These are phyloP conservation scores for Plantago ovata DNA, from an alignment of 257 asterid genomes.

Conservation along the genomic window DNA sequence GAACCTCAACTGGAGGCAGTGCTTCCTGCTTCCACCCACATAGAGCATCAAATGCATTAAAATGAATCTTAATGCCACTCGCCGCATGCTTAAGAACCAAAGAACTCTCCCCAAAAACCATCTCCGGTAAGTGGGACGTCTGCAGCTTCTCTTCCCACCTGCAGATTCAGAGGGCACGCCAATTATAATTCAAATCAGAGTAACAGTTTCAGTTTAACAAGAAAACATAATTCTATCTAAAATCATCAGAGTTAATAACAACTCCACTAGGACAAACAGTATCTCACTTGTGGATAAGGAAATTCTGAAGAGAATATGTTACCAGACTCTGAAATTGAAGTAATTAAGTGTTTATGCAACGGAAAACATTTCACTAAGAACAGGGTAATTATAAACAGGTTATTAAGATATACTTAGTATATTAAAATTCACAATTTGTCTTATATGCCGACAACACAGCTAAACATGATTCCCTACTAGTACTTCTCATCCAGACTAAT, in stretches of 20 bases:
- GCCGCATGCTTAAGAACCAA: slow-evolving; percentile 65
- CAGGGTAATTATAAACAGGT: not conserved
- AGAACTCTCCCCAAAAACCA: slow-evolving; percentile 91
- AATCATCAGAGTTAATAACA: slow-evolving; percentile 6
- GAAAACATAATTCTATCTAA: slow-evolving; percentile 3
- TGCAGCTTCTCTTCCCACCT: slow-evolving; percentile 96
- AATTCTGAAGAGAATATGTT: not conserved
- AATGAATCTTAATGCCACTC: slow-evolving; percentile 63
- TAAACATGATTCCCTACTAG: no score
- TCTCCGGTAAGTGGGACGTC: slow-evolving; percentile 90
- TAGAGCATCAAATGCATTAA: slow-evolving; percentile 89
- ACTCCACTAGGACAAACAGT: not conserved
- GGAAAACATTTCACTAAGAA: slow-evolving; percentile 1
- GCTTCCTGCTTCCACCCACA: slow-evolving; percentile 88
- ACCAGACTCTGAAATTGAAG: not conserved
- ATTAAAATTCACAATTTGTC: not conserved
- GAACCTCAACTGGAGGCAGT: slow-evolving; percentile 96
- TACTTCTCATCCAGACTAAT: no score
- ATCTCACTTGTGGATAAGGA: slow-evolving; percentile 1
- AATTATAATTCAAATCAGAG: slow-evolving; percentile 3
- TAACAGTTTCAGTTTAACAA: not conserved
- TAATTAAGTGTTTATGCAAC: not conserved
- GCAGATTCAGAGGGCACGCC: slow-evolving; percentile 20
- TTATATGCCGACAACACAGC: no score
- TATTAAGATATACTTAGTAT: not conserved